These are phyloP conservation scores for Cercospora janseana DNA, from an alignment of 2,329 filamentous ascomycete genomes.

Conservation along the genomic window DNA sequence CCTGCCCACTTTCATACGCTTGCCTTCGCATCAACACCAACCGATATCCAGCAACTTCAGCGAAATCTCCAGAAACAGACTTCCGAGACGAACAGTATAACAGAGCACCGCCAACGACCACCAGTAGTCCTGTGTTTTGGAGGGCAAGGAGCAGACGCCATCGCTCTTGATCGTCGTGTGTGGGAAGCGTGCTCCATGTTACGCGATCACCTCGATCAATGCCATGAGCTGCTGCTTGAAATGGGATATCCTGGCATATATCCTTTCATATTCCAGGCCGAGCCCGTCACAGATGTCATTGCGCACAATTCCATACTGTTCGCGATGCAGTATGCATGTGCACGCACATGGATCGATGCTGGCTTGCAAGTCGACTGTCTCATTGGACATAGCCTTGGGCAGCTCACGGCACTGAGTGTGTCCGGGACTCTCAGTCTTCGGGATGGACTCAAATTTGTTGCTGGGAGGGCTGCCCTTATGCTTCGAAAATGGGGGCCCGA, in stretches of 20 bases:
- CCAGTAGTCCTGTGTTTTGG: conserved; percentile 20
- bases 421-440: conserved; percentile 12
- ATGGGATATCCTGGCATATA: conserved; percentile 17
- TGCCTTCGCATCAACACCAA: neutral
- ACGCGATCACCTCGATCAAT: conserved; percentile 17
- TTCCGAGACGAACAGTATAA: neutral
- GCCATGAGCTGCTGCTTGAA: conserved; percentile 5
- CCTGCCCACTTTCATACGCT: neutral
- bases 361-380: conserved; percentile 13
- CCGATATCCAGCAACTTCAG: neutral
- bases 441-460: conserved; percentile 15
- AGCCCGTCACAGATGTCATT: conserved; percentile 15
- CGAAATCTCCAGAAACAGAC: neutral
- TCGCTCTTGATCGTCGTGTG: conserved; percentile 14
- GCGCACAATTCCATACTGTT: conserved; percentile 16
- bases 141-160: conserved; percentile 11
- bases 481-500: conserved; percentile 13
- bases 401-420: conserved; percentile 16
- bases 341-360: conserved; percentile 18
- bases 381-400: conserved; percentile 21
- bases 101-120: neutral
- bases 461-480: conserved; percentile 13
- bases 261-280: conserved; percentile 16
- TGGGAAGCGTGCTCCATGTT: conserved; percentile 2
- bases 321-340: conserved; percentile 19